Base-by-base conservation (phyloP, 1,139 yeast species). In the Blastobotrys raffinosifermentans region DNA sequence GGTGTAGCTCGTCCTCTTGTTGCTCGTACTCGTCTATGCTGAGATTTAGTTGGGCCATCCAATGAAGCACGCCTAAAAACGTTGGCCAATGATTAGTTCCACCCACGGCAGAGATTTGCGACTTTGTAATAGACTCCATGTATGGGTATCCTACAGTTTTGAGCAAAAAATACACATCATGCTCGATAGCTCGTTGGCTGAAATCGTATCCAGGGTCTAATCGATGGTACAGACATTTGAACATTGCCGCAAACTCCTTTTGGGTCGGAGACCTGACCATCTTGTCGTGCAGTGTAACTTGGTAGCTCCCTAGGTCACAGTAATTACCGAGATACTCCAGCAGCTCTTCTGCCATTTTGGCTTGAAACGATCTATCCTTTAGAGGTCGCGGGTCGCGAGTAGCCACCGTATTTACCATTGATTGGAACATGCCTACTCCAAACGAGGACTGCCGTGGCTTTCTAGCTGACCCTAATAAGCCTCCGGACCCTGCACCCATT, bases 61-160 rank as follows among this genome's bases (percentile, higher is more conserved):
- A 85, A 57, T 80, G 77, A 23, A 86, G 64, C 72, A 87, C 75
- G 1, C 93, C 95, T 36, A 87, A 61, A 51, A 85, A 82, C 16
- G 75, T 73, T 13, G 86, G 89, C 96, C 96, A 86, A 3, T 38
- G 29, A 51, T 80, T 80, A 41, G 81, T 81, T 1, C 95, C 94
- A 2, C 96, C 96, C 5, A 86, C 96, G 0, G 96, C 96, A 34
- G 89, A 78, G 22, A 87, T 78, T 55, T 85, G 94, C 1, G 91
- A 80, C 52, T 87, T 76, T 57, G 80, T 83, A 31, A 87, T 78
- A 0, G 83, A 69, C 31, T 84, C 94, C 41, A 86, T 59, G 57
- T 80, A 85, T 1, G 97, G 96, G 54, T 87, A 89, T 37, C 74
- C 75, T 44, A 86, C 60, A 21, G 70, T 69, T 53, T 76, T 79